Conservation (phyloP, 2,329 filamentous ascomycete species). For the Beauveria sp. region DNA sequence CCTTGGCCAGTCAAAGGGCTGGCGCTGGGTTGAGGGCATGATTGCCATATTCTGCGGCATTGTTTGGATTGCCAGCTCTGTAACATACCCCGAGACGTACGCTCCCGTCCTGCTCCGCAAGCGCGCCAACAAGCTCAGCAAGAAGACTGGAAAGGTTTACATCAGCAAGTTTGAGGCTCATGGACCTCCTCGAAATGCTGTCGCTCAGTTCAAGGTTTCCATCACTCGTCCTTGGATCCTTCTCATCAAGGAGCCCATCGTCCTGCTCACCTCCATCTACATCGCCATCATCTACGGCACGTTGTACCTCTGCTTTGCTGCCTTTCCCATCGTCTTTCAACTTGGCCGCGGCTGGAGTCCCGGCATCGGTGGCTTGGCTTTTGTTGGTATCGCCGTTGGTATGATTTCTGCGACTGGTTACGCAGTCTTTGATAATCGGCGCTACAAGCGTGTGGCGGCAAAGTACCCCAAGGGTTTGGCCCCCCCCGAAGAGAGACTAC, state of each 20-base stretch:
- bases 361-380: constrained; percentile 53
- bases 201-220: constrained; percentile 44
- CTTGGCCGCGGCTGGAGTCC: constrained; percentile 46
- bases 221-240: constrained; percentile 58
- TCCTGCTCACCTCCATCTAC: constrained; percentile 55
- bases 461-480: constrained; percentile 45
- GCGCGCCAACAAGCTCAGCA: constrained; percentile 42
- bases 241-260: constrained; percentile 59
- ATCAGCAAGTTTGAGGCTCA: constrained; percentile 39
- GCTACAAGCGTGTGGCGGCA: constrained; percentile 39
- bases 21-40: constrained; percentile 59
- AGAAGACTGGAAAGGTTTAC: constrained; percentile 48
- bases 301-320: constrained; percentile 46
- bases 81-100: constrained; percentile 54
- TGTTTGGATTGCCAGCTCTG: constrained; percentile 45
- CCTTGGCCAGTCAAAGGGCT: constrained; percentile 49
- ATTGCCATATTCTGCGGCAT: constrained; percentile 53
- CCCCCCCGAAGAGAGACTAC: constrained; percentile 56
- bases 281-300: constrained; percentile 52
- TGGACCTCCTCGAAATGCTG: constrained; percentile 34
- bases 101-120: constrained; percentile 47
- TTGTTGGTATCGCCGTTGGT: constrained; percentile 57
- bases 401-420: constrained; percentile 50
- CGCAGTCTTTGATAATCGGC: constrained; percentile 44
- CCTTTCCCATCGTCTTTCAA: constrained; percentile 57